A percentile compares a stretch with the other conserved stretches of the same genome.
Evolutionary conservation across 2,329 filamentous ascomycete species (phyloP).

Genomic region (Talaromyces albobiverticillius): DNA sequence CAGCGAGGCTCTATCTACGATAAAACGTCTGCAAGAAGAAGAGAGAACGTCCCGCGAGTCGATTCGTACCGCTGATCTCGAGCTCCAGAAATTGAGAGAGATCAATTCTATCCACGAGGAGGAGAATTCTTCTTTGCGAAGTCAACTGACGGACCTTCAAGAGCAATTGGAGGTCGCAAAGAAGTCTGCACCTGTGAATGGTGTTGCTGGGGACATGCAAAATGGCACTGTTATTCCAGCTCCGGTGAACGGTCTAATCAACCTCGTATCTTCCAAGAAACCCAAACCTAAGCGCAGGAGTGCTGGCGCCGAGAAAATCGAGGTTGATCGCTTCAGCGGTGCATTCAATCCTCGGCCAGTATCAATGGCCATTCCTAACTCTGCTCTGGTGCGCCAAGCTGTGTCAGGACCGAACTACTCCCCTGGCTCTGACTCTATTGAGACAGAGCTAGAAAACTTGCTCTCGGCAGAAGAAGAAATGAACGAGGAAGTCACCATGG

Average conservation of each 20-base stretch:
- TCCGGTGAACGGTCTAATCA: slow-evolving; percentile 77
- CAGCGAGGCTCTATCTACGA: slow-evolving; percentile 83
- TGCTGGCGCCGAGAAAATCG: slow-evolving; percentile 79
- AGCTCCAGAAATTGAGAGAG: slow-evolving; percentile 76
- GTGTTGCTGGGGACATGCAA: slow-evolving; percentile 55
- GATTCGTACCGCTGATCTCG: slow-evolving; percentile 71
- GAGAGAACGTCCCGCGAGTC: slow-evolving; percentile 82
- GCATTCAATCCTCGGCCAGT: slow-evolving; percentile 93
- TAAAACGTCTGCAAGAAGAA: slow-evolving; percentile 93
- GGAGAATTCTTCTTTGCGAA: slow-evolving; percentile 79
- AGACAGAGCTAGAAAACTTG: slow-evolving; percentile 89
- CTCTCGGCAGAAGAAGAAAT: slow-evolving; percentile 93
- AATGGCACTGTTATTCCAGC: slow-evolving; percentile 61
- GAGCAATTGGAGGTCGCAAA: slow-evolving; percentile 89
- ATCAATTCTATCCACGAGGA: slow-evolving; percentile 73
- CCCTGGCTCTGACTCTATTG: slow-evolving; percentile 82
- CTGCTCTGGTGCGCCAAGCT: slow-evolving; percentile 60
- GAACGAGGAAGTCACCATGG: slow-evolving; percentile 96
- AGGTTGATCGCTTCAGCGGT: slow-evolving; percentile 84
- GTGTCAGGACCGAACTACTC: slow-evolving; percentile 74
- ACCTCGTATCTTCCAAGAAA: slow-evolving; percentile 94
- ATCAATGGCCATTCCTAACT: slow-evolving; percentile 77
- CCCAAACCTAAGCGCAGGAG: slow-evolving; percentile 79
- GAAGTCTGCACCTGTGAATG: slow-evolving; percentile 70
- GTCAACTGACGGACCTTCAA: slow-evolving; percentile 85